Conservation (phyloP, 1,284 basidiomycete species). For the Testicularia cyperi region DNA sequence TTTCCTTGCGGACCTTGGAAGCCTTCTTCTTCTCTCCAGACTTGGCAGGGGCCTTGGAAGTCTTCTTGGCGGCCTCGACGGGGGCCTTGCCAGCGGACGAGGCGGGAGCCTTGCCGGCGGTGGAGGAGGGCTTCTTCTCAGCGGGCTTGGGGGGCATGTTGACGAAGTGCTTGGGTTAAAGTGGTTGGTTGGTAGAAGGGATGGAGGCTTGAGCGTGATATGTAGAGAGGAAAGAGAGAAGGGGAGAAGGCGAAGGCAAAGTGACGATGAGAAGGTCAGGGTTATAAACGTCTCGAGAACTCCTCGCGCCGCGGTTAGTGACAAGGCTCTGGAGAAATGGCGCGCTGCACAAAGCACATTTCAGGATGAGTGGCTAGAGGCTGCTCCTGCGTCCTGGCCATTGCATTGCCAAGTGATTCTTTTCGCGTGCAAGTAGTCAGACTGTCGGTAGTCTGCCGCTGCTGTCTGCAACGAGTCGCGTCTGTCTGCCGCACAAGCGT, state of each 20-base stretch:
- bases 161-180: constrained; percentile 13
- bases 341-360: no score
- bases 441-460: no score
- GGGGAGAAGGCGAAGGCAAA: constrained; percentile 9
- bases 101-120: constrained; percentile 66
- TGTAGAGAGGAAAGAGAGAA: constrained; percentile 19
- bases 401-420: no score
- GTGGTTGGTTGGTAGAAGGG: constrained; percentile 1
- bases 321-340: no score
- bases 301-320: no score
- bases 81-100: constrained; percentile 62
- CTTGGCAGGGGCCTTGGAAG: constrained; percentile 61
- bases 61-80: constrained; percentile 68
- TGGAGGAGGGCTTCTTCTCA: constrained; percentile 65
- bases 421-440: no score
- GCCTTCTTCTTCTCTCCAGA: constrained; percentile 69
- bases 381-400: no score
- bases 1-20: constrained; percentile 68
- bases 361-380: no score
- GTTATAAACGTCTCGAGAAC: constrained; percentile 36
- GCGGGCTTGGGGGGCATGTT: constrained; percentile 58
- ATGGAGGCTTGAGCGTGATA: constrained; percentile 1
- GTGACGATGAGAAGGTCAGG: constrained; percentile 8
- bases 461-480: no score
- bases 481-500: no score